Evolutionary conservation across 768 basidiomycete species (phyloP), one percentile per base, ranked within the genome.

Genomic region (Amanita pallidorosea): DNA sequence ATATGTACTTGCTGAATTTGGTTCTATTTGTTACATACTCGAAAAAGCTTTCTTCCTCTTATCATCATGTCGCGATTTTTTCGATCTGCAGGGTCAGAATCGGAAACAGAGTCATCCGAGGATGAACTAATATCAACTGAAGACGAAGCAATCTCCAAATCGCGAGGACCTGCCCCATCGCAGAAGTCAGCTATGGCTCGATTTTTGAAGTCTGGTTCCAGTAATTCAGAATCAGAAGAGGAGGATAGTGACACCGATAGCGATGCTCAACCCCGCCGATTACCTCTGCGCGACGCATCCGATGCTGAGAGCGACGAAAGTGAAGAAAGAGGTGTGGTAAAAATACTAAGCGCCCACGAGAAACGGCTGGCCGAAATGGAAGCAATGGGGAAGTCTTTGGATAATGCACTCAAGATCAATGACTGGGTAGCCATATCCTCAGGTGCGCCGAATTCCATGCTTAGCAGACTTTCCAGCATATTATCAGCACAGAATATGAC

Each of bases 281-380:
- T 53, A 13, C 54, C 52, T 34, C 47, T 53, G 25, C 45, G 62
- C 31, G 69, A 66, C 42, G 77, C 75, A 44, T 73, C 72, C 29
- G 74, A 71, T 17, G 73, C 70, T 12, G 79, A 54, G 7, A 55
- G 57, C 27, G 58, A 71, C 49, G 79, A 66, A 56, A 79, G 67
- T 12, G 85, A 88, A 41, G 88, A 85, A 18, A 80, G 74, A 59
- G 77, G 78, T 15, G 79, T 83, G 33, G 77, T 87, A 43, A 76
- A 79, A 53, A 85, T 88, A 57, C 80, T 90, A 65, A 91, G 88
- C 62, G 94, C 95, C 36, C 86, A 86, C 59, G 89, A 94, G 66
- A 94, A 90, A 66, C 76, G 94, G 48, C 66, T 93, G 61, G 91
- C 86, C 44, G 96, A 98, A 74, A 94, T 98, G 81, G 94, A 97